A percentile compares a stretch with the other conserved stretches of the same genome.
phyloP scores from a whole-genome alignment of 2,329 filamentous ascomycete genomes.

The Fusarium algeriense region DNA sequence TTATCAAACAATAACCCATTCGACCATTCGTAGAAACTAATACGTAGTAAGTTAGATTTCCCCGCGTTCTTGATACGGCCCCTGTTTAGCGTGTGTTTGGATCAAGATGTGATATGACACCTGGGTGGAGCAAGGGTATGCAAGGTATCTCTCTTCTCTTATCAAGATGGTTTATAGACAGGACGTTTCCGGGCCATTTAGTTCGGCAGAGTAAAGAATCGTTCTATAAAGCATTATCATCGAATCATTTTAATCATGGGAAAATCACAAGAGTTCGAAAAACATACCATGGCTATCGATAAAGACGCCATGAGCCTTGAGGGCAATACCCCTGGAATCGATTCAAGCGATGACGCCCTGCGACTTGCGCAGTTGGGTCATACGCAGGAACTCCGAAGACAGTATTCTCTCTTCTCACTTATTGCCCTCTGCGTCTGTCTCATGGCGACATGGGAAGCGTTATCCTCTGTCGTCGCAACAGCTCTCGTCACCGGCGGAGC shows the following conservation, averaged over 20 bases:
- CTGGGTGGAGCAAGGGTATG: not conserved
- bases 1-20: not conserved
- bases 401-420: constrained; percentile 59
- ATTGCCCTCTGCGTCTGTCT: constrained; percentile 59
- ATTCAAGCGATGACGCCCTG: constrained; percentile 24
- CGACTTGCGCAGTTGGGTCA: constrained; percentile 48
- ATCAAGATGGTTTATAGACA: not conserved
- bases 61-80: constrained; percentile 24
- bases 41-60: not conserved
- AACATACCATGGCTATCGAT: not conserved
- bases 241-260: not conserved
- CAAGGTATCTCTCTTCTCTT: not conserved
- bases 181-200: not conserved
- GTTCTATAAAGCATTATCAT: not conserved
- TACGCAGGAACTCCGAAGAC: constrained; percentile 47
- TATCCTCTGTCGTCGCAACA: constrained; percentile 59
- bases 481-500: constrained; percentile 60
- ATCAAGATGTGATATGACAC: constrained; percentile 4
- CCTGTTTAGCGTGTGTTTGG: constrained; percentile 7
- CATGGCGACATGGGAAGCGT: constrained; percentile 65
- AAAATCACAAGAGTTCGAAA: too few species aligned
- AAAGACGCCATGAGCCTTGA: constrained; percentile 14
- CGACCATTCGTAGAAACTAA: not conserved
- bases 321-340: not conserved
- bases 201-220: too few species aligned